Evolutionary conservation across 352 stramenopile species (phyloP), one percentile per base, ranked within the genome.

Genomic region (Pythium sukuiense): DNA sequence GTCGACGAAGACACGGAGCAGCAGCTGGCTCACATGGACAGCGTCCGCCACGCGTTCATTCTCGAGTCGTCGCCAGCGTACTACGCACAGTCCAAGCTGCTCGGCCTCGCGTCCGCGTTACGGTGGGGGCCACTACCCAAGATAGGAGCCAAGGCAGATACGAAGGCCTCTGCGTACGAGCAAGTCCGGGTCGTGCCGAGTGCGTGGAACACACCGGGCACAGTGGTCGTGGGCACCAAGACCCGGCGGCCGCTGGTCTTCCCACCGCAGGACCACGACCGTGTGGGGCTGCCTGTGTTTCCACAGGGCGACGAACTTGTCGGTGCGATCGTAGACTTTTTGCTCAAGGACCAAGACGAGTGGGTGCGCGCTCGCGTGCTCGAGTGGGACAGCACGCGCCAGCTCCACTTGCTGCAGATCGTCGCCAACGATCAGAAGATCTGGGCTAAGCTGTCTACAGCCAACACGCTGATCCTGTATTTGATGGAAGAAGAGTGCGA

Each of bases 281-380:
- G 63, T 54, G 33, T 88, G 27, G 84, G 77, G 16, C 27, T 91
- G 18, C 83, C 85, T 0, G 33, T 70, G 26, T 92, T 95, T 43
- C 87, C 84, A 1, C 63, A 80, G 4, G 74, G 68, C 12, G 67
- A 74, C 2, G 72, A 64, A 12, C 63, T 85, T 3, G 63, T 92
- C 26, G 85, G 84, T 48, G 85, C 79, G 58, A 88, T 93, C 16
- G 82, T 95, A 37, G 87, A 95, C 30, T 91, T 88, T 67, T 71
- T 88, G 26, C 69, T 75, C 56, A 87, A 90, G 63, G 73, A 81
- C 7, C 72, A 89, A 52, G 82, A 85, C 58, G 79, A 82, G 18
- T 95, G 85, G 85, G 61, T 83, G 66, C 87, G 87, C 6, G 85
- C 87, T 16, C 80, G 74, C 4, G 85, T 95, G 48, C 12, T 92